Base-by-base conservation (phyloP, 176 grass and related monocot species). In the Thinopyrum elongatum region DNA sequence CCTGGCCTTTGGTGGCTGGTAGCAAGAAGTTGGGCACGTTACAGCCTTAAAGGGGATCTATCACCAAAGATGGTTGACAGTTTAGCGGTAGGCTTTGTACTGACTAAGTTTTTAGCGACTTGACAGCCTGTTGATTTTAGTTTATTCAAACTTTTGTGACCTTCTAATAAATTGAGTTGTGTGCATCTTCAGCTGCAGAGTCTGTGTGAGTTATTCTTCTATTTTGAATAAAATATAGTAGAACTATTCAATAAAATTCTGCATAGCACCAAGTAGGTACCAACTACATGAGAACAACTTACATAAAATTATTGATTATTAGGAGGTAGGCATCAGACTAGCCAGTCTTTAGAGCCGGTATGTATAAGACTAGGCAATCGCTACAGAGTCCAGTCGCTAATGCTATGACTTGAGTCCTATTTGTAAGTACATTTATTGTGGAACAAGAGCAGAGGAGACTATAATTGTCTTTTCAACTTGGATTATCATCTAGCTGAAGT, bases 161-260 rank as follows among this genome's bases (percentile, higher is more conserved):
- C 70, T 25, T 7, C 11, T 42, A 73, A 73, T 42, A 73, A 73
- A 26, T 12, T 38, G 23, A 25, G 3, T 25, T 27, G 13, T 74
- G 70, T 46, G 23, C 70, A 73, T 44, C 36, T 74, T 74, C 10
- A 12, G n/a, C 26, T 44, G 39, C 23, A 74, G n/a, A 73, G 70
- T n/a, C 38, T 41, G 39, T n/a, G 70, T 6, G 21, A 73, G 5
- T 73, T 36, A 34, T 36, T 44, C 39, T 72, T 72, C 70, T 22
- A 44, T 42, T 72, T 44, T 73, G n/a, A 25, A 72, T 38, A 25
- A 72, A 57, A 73, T 17, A 85, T 49, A 84, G 87, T 85, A 53
- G 9, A 1, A 8, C 10, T 82, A 83, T 63, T 80, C 25, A 77
- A 79, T 30, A 23, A 86, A 66, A 86, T 61, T 3, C 49, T 42